Evolutionary conservation across 495 filamentous ascomycete genomes (phyloP).

Genomic region (Talaromyces nanjingensis): DNA sequence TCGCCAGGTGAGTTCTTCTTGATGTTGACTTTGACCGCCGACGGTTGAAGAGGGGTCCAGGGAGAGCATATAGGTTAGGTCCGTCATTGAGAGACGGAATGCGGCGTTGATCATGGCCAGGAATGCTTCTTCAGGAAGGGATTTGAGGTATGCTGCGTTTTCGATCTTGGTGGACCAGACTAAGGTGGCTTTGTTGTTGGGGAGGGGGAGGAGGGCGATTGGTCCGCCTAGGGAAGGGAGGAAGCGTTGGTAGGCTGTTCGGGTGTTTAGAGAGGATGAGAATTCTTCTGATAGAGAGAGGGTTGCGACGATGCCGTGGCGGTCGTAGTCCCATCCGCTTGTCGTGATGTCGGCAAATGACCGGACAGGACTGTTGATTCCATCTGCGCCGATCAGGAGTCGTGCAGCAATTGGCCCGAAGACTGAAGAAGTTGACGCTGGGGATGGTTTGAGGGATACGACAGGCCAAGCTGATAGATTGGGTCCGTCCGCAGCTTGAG

Average conservation of each 20-base stretch:
- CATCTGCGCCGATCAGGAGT: constrained; percentile 88
- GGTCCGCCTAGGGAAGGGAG: constrained; percentile 74
- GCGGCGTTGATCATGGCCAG: constrained; percentile 87
- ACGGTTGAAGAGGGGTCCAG: constrained; percentile 32
- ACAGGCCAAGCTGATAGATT: constrained; percentile 85
- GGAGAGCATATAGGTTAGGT: constrained; percentile 74
- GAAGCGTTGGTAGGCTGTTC: constrained; percentile 91
- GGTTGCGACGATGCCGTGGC: constrained; percentile 87
- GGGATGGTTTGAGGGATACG: constrained; percentile 49
- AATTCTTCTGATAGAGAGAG: constrained; percentile 54
- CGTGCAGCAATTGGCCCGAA: constrained; percentile 59
- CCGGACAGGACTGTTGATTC: constrained; percentile 88
- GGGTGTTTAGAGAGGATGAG: constrained; percentile 21
- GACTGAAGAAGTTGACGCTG: constrained; percentile 20
- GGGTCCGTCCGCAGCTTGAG: constrained; percentile 49
- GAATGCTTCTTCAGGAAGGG: constrained; percentile 63
- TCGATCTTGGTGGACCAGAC: constrained; percentile 88
- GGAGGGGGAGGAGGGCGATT: constrained; percentile 83
- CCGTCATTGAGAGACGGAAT: constrained; percentile 72
- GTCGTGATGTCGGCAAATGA: constrained; percentile 79
- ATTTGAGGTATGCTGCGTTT: constrained; percentile 74
- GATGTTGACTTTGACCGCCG: constrained; percentile 34
- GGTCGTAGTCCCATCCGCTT: constrained; percentile 87
- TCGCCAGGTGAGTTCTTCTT: constrained; percentile 76
- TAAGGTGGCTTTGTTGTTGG: constrained; percentile 70